phyloP scores from a whole-genome alignment of 73 alveolate species.

The Paramecium pentaurelia region DNA sequence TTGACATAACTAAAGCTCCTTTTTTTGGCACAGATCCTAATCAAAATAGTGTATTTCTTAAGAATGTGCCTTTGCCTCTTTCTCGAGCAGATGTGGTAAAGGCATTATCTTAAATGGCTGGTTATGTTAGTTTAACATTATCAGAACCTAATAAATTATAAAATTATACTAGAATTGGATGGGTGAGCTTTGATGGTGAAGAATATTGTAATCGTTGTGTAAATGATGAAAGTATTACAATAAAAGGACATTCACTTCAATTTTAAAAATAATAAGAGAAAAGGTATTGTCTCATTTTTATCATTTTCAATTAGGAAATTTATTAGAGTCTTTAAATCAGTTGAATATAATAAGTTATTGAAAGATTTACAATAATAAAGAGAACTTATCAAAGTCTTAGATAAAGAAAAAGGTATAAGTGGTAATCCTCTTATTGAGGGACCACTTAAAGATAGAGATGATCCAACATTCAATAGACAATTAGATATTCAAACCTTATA shows the following conservation, averaged over 20 bases:
- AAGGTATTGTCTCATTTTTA: neutral
- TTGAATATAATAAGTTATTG: neutral
- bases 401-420: neutral
- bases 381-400: neutral
- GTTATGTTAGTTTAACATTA: neutral
- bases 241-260: neutral
- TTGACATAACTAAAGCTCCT: neutral
- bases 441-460: conserved; percentile 50
- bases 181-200: conserved; percentile 31
- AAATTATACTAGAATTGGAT: neutral
- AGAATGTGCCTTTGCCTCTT: neutral
- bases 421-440: conserved; percentile 40
- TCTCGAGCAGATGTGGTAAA: neutral
- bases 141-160: conserved; percentile 17
- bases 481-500: conserved; percentile 3
- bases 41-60: neutral
- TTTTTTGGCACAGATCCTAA: conserved; percentile 27
- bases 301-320: neutral
- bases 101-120: neutral
- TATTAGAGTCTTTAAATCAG: neutral
- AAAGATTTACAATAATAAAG: neutral
- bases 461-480: conserved; percentile 36
- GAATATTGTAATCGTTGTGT: neutral
- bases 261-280: conserved; percentile 24
- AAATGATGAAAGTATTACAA: neutral